Percentiles rank a stretch among this genome's conserved stretches.
Conservation (phyloP, 208 protist species). For the Trypanosoma platydactyli region DNA sequence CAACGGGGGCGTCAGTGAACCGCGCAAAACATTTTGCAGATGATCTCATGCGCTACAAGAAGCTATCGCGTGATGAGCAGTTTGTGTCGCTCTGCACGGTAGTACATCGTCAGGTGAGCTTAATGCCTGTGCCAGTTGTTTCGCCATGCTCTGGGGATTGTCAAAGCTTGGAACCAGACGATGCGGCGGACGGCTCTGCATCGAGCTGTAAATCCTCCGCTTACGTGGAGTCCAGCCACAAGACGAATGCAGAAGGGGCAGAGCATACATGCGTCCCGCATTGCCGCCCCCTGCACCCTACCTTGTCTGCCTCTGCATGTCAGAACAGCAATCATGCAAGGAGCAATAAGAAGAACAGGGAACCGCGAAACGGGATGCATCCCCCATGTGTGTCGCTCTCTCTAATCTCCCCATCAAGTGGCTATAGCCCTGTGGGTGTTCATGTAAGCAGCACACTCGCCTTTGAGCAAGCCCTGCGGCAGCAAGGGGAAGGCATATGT, state of each 20-base stretch:
- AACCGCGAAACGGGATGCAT: too few relatives aligned
- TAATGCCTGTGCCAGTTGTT: background rate
- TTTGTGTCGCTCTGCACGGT: slow-evolving; percentile 85
- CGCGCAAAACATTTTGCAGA: slow-evolving; percentile 85
- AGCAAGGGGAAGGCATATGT: slow-evolving; percentile 52
- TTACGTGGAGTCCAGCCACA: too few relatives aligned
- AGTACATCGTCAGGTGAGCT: slow-evolving; percentile 40
- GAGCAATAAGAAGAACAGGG: too few relatives aligned
- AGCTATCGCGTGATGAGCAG: slow-evolving; percentile 61
- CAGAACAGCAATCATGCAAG: too few relatives aligned
- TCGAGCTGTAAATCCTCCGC: too few relatives aligned
- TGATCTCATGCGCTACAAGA: slow-evolving; percentile 73
- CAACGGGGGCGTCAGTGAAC: slow-evolving; percentile 51
- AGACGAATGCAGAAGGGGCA: too few relatives aligned
- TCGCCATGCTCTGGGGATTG: background rate
- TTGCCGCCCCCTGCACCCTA: too few relatives aligned
- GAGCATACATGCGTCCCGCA: too few relatives aligned
- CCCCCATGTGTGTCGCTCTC: background rate
- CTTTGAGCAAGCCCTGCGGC: slow-evolving; percentile 56
- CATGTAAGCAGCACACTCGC: slow-evolving; percentile 37
- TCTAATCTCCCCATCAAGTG: background rate
- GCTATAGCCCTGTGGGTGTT: background rate
- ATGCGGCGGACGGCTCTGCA: too few relatives aligned
- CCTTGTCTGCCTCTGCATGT: too few relatives aligned
- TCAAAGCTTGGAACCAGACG: background rate